phyloP scores from a whole-genome alignment of 2,329 filamentous ascomycete species.

The Dothideomycetes sp. region DNA sequence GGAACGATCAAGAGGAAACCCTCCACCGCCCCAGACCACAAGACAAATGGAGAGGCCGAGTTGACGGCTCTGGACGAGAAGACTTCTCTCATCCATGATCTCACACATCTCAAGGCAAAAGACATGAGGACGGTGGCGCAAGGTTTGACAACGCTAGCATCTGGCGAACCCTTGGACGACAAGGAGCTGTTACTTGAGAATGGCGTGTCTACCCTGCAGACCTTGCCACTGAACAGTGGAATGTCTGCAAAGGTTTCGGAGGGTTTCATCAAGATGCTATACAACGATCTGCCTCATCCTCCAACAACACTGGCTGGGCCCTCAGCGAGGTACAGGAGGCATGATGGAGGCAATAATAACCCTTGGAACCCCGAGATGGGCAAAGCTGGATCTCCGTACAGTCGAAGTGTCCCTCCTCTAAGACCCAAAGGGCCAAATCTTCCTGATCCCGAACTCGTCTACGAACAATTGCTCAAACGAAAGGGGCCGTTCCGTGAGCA shows the following conservation, averaged over 20 bases:
- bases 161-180: slow-evolving; percentile 39
- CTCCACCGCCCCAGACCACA: slow-evolving; percentile 39
- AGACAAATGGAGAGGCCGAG: slow-evolving; percentile 30
- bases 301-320: slow-evolving; percentile 39
- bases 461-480: slow-evolving; percentile 37
- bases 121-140: slow-evolving; percentile 32
- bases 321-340: slow-evolving; percentile 33
- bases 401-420: slow-evolving; percentile 36
- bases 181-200: slow-evolving; percentile 42
- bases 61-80: slow-evolving; percentile 26
- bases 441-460: slow-evolving; percentile 41
- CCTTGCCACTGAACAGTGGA: slow-evolving; percentile 41
- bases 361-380: slow-evolving; percentile 44
- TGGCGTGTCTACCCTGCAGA: slow-evolving; percentile 44
- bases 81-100: slow-evolving; percentile 33
- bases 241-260: slow-evolving; percentile 40
- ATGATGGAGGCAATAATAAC: slow-evolving; percentile 40
- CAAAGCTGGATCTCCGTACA: slow-evolving; percentile 42
- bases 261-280: slow-evolving; percentile 46
- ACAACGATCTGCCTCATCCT: slow-evolving; percentile 45
- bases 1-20: slow-evolving; percentile 40
- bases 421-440: slow-evolving; percentile 43
- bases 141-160: slow-evolving; percentile 34
- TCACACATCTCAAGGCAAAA: slow-evolving; percentile 32
- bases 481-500: slow-evolving; percentile 34